A percentile compares a stretch with the other conserved stretches of the same genome.
Evolutionary conservation across 164 flowering plant species (phyloP).

Genomic region (Akebia trifoliata): DNA sequence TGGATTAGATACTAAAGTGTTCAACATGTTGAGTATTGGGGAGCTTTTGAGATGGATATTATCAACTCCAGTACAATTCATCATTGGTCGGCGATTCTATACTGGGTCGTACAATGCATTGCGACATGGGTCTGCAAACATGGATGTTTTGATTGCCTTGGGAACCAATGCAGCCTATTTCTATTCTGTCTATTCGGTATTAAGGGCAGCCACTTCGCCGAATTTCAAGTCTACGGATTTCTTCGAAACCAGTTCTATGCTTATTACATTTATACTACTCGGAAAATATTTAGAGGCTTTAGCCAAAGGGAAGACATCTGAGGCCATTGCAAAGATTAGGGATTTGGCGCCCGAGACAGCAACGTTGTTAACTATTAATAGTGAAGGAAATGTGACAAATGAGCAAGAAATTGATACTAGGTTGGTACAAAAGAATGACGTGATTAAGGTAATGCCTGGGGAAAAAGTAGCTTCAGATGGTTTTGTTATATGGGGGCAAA

Average conservation of each 20-base stretch:
- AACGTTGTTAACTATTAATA: constrained; percentile 45
- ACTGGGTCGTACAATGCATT: constrained; percentile 72
- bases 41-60: constrained; percentile 67
- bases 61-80: constrained; percentile 86
- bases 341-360: constrained; percentile 81
- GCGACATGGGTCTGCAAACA: constrained; percentile 74
- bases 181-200: constrained; percentile 70
- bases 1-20: constrained; percentile 47
- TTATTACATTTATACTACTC: constrained; percentile 78
- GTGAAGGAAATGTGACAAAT: constrained; percentile 49
- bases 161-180: constrained; percentile 95
- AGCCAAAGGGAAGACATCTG: constrained; percentile 90
- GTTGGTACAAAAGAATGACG: constrained; percentile 71
- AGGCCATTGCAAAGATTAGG: constrained; percentile 87
- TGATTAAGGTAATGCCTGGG: constrained; percentile 75
- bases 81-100: constrained; percentile 81
- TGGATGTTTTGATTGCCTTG: constrained; percentile 90
- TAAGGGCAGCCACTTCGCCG: constrained; percentile 58
- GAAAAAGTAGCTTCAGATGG: constrained; percentile 89
- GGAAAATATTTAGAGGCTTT: constrained; percentile 83
- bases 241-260: constrained; percentile 96
- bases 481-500: constrained; percentile 74
- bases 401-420: constrained; percentile 78
- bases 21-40: constrained; percentile 71
- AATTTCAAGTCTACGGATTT: constrained; percentile 62